These are phyloP conservation scores for Phytophthora foliorum DNA, from an alignment of 352 stramenopile genomes.

Conservation along the genomic window DNA sequence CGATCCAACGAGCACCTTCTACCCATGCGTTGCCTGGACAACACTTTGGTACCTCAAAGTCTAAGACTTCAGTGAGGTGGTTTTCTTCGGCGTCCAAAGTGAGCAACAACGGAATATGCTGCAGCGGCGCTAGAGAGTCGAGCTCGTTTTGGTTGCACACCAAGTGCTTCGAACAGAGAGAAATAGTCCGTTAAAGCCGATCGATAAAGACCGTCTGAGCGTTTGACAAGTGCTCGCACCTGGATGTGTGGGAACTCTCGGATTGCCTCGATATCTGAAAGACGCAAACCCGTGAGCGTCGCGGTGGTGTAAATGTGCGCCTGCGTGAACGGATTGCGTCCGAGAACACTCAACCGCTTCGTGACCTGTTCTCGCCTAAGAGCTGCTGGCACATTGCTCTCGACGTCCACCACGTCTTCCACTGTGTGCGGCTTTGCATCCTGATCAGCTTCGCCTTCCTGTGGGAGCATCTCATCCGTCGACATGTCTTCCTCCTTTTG, in stretches of 20 bases:
- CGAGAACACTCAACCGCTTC: slow-evolving; percentile 55
- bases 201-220: neutral
- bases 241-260: slow-evolving; percentile 67
- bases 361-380: slow-evolving; percentile 49
- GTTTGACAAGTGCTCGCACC: too few species aligned
- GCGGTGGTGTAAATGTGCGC: slow-evolving; percentile 73
- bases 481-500: slow-evolving; percentile 13
- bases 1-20: slow-evolving; percentile 66
- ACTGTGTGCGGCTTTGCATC: neutral
- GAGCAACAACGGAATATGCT: slow-evolving; percentile 61
- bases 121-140: slow-evolving; percentile 49
- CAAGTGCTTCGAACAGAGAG: slow-evolving; percentile 54
- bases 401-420: neutral
- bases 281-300: slow-evolving; percentile 45
- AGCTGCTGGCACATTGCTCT: slow-evolving; percentile 9
- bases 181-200: neutral
- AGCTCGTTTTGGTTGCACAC: slow-evolving; percentile 64
- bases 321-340: slow-evolving; percentile 73
- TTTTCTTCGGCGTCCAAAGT: slow-evolving; percentile 71
- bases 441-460: slow-evolving; percentile 7
- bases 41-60: slow-evolving; percentile 74
- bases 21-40: slow-evolving; percentile 62
- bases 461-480: slow-evolving; percentile 3
- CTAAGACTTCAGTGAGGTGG: slow-evolving; percentile 63
- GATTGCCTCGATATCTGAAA: slow-evolving; percentile 54